Evolutionary conservation across 805 yeast genomes (phyloP).

Genomic region (Candida qinlingensis): DNA sequence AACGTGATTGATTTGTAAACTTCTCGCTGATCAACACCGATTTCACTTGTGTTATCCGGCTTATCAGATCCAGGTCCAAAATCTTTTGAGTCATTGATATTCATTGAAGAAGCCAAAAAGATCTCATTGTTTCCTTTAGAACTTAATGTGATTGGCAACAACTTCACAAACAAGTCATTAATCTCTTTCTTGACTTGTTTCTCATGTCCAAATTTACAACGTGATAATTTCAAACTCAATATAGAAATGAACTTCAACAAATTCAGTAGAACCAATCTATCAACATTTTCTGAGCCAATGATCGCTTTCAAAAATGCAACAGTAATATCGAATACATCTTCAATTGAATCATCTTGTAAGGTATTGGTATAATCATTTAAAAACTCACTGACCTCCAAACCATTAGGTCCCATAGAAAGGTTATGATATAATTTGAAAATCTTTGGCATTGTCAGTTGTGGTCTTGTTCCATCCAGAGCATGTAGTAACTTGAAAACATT

Average conservation of each 20-base stretch:
- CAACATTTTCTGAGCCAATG: slow-evolving; percentile 29
- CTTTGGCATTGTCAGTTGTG: slow-evolving; percentile 66
- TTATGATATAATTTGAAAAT: slow-evolving; percentile 47
- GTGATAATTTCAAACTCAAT: slow-evolving; percentile 51
- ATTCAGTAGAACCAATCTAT: slow-evolving; percentile 48
- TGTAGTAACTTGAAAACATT: slow-evolving; percentile 59
- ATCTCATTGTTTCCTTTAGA: slow-evolving; percentile 15
- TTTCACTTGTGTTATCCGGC: slow-evolving; percentile 1
- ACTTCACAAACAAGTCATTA: slow-evolving; percentile 37
- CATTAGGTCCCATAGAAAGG: slow-evolving; percentile 11
- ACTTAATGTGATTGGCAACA: slow-evolving; percentile 29
- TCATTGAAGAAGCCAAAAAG: slow-evolving; percentile 10
- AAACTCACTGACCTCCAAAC: slow-evolving; percentile 15
- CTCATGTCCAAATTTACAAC: slow-evolving; percentile 56
- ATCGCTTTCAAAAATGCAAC: slow-evolving; percentile 58
- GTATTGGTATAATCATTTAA: slow-evolving; percentile 57
- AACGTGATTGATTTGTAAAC: slow-evolving; percentile 36
- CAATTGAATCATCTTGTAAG: slow-evolving; percentile 69
- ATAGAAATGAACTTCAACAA: slow-evolving; percentile 47
- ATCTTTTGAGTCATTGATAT: slow-evolving; percentile 7
- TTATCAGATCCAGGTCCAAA: neutral
- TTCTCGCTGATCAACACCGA: slow-evolving; percentile 28
- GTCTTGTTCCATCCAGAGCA: slow-evolving; percentile 78
- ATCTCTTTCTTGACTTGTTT: slow-evolving; percentile 53
- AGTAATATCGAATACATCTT: slow-evolving; percentile 67